Conservation (phyloP, 208 protist species). For the Novymonas esmeraldas region DNA sequence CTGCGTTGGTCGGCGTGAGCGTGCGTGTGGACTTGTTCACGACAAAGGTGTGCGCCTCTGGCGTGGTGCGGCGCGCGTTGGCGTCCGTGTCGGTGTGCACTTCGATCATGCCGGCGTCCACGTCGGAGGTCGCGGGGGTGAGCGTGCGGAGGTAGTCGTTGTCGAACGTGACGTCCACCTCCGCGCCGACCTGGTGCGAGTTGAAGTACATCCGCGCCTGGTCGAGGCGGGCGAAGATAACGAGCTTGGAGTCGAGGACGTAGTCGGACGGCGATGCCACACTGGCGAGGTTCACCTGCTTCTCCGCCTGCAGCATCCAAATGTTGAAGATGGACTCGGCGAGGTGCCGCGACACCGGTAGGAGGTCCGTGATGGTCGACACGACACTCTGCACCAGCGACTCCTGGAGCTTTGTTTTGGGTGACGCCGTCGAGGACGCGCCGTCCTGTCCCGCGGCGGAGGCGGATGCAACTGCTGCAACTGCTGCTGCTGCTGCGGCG, state of each 20-base stretch:
- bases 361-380: slow-evolving; percentile 28
- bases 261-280: slow-evolving; percentile 66
- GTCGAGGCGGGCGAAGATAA: slow-evolving; percentile 55
- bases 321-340: slow-evolving; percentile 63
- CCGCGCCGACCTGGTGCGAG: slow-evolving; percentile 27
- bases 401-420: slow-evolving; percentile 30
- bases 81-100: slow-evolving; percentile 28
- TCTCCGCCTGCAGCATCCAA: slow-evolving; percentile 61
- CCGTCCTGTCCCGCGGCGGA: neutral
- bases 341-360: slow-evolving; percentile 63
- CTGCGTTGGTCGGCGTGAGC: slow-evolving; percentile 1
- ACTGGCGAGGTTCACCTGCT: slow-evolving; percentile 57
- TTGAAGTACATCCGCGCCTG: slow-evolving; percentile 33
- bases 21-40: slow-evolving; percentile 29
- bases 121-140: slow-evolving; percentile 4
- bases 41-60: slow-evolving; percentile 28
- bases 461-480: neutral
- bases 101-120: slow-evolving; percentile 30
- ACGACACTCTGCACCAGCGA: slow-evolving; percentile 26
- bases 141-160: slow-evolving; percentile 37
- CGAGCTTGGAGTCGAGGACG: slow-evolving; percentile 58
- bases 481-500: neutral
- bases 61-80: slow-evolving; percentile 10
- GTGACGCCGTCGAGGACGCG: neutral
- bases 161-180: slow-evolving; percentile 37